A percentile compares a stretch with the other conserved stretches of the same genome.
phyloP scores from a whole-genome alignment of 2,329 filamentous ascomycete species.

The Botrytis elliptica region DNA sequence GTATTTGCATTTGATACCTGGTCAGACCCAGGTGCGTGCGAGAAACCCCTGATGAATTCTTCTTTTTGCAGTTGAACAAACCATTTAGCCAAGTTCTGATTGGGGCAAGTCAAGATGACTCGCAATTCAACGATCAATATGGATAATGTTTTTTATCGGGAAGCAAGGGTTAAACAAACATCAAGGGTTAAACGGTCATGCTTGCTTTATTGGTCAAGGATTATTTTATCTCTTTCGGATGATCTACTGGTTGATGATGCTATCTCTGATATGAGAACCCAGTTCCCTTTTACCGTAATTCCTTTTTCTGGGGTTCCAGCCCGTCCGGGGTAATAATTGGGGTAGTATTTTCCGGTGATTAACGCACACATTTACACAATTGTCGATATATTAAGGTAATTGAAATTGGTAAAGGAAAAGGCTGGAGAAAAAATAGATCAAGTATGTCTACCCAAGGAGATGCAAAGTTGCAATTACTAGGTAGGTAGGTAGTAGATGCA shows the following conservation, averaged over 20 bases:
- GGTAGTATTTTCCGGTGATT: background rate
- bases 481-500: background rate
- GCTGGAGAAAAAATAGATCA: background rate
- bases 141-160: background rate
- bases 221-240: background rate
- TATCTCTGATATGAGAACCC: background rate
- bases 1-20: background rate
- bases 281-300: background rate
- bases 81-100: background rate
- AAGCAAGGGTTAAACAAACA: background rate
- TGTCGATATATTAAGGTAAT: background rate
- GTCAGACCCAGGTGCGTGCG: background rate
- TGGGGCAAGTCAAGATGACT: background rate
- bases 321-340: background rate
- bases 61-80: background rate
- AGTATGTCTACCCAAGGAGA: background rate
- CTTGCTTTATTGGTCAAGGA: background rate
- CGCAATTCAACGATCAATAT: background rate
- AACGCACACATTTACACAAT: background rate
- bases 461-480: background rate
- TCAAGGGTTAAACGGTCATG: background rate
- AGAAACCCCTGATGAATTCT: background rate
- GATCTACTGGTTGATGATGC: background rate
- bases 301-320: background rate
- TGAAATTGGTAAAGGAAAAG: background rate